Evolutionary conservation across 139 green algal species (phyloP).

Genomic region (Haematococcus lacustris): DNA sequence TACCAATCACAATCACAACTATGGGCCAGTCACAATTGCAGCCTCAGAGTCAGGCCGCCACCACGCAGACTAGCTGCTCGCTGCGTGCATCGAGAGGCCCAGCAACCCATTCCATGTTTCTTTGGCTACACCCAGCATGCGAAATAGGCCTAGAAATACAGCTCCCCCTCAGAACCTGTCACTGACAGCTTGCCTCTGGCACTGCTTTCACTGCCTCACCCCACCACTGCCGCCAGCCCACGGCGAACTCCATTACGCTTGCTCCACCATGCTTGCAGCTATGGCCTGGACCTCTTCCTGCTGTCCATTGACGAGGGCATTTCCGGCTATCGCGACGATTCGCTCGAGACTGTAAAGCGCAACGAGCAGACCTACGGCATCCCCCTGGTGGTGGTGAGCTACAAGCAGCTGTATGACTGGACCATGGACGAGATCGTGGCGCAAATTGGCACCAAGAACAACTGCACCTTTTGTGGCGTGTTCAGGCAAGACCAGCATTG

Average conservation of each 20-base stretch:
- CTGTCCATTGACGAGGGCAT: constrained; percentile 98
- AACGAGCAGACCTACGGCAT: constrained; percentile 85
- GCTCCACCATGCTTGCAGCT: constrained; percentile 37
- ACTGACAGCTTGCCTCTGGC: no score
- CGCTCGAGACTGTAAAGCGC: constrained; percentile 70
- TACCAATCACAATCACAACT: no score
- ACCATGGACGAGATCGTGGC: constrained; percentile 96
- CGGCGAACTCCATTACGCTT: not conserved
- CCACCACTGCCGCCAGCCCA: no score
- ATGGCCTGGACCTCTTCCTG: constrained; percentile 92
- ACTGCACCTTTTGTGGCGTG: constrained; percentile 97
- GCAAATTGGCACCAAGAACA: constrained; percentile 83
- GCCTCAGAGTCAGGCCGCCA: no score
- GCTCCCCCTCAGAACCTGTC: no score
- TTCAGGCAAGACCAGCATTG: constrained; percentile 70
- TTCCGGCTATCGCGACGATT: constrained; percentile 90
- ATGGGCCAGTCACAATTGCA: no score
- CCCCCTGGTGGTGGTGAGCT: constrained; percentile 81
- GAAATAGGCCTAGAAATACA: no score
- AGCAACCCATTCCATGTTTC: no score
- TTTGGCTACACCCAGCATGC: no score
- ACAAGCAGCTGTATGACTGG: constrained; percentile 95
- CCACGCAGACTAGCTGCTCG: no score
- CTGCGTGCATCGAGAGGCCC: no score
- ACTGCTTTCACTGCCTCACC: no score